Evolutionary conservation across 2,329 filamentous ascomycete genomes (phyloP), one percentile per base, ranked within the genome.

Genomic region (Colletotrichum cordylinicola): DNA sequence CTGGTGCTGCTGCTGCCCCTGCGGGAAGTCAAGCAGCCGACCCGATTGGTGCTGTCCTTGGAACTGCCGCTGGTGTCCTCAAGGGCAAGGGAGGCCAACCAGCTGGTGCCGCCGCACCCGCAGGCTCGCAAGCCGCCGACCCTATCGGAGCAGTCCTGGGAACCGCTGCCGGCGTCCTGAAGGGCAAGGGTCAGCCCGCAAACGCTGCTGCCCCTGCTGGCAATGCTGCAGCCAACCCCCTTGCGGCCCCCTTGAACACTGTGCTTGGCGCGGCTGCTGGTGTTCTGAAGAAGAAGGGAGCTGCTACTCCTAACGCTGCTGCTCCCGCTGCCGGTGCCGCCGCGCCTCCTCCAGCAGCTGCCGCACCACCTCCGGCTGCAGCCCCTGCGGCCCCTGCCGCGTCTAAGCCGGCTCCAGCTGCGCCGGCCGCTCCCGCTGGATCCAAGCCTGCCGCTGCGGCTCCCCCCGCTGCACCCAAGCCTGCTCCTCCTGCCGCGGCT

Each of bases 71-170:
- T 10, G 67, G 72, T 10, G 67, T 74, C 6, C 48, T 74, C 4
- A 74, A 74, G 37, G 72, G 72, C 2, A 74, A 74, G 29, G 72
- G 72, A 2, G 67, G 24, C 12, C 72, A 74, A n/a, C 72, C 72
- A 18, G 72, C 72, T 60, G 72, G 69, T 35, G 72, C 72, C 6
- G 68, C 72, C 8, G 72, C 72, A 16, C 72, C 72, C 4, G 72
- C 72, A 10, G 72, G 72, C 15, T 61, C 61, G 5, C 69, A 75
- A 72, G 72, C 72, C 8, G 69, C 72, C 2, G 62, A 72, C 16
- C 72, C 72, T 0, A 35, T 75, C 8, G 56, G 39, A 8, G 29
- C 69, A 10, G 72, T 75, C 8, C 39, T 75, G n/a, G 72, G 72
- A 31, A 72, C 68, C 3, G 73, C 73, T 9, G 73, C 68, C 6